Conservation (phyloP, 2,329 filamentous ascomycete genomes). For the Phyllosticta citribraziliensis region DNA sequence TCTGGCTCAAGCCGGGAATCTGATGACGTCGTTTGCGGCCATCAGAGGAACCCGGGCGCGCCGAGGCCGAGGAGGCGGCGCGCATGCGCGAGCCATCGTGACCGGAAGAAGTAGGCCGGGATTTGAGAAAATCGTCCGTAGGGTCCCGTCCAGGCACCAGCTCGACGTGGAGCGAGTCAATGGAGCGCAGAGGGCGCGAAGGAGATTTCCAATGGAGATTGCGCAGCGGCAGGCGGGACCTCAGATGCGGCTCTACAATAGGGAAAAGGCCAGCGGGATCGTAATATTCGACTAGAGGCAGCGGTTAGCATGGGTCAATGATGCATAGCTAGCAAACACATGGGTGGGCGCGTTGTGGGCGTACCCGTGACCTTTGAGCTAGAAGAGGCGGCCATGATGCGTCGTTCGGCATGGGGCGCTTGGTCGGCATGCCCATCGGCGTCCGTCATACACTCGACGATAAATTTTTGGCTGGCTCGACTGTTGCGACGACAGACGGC, state of each 20-base stretch:
- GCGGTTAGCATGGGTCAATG: slow-evolving; percentile 15
- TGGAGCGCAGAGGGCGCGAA: slow-evolving; percentile 80
- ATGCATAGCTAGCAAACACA: background rate
- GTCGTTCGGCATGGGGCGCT: background rate
- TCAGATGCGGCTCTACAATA: slow-evolving; percentile 66
- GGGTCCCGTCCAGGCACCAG: slow-evolving; percentile 55
- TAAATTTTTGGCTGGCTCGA: background rate
- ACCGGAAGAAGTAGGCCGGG: slow-evolving; percentile 4
- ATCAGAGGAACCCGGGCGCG: slow-evolving; percentile 16
- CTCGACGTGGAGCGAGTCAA: slow-evolving; percentile 84
- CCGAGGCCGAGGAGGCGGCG: slow-evolving; percentile 10
- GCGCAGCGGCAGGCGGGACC: slow-evolving; percentile 69
- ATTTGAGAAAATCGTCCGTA: slow-evolving; percentile 20
- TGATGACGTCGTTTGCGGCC: slow-evolving; percentile 64
- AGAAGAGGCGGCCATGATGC: slow-evolving; percentile 30
- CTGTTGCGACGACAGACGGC: background rate
- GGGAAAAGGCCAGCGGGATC: slow-evolving; percentile 86
- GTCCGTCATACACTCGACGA: background rate
- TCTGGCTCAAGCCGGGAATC: slow-evolving; percentile 85
- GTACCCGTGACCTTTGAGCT: slow-evolving; percentile 44
- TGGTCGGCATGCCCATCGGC: slow-evolving; percentile 3
- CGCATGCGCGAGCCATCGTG: slow-evolving; percentile 7
- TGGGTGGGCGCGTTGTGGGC: slow-evolving; percentile 8
- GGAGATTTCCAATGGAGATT: slow-evolving; percentile 98
- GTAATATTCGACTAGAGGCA: slow-evolving; percentile 73